Conservation (phyloP, 2,329 filamentous ascomycete genomes). For the Sporothrix brunneoviolacea region DNA sequence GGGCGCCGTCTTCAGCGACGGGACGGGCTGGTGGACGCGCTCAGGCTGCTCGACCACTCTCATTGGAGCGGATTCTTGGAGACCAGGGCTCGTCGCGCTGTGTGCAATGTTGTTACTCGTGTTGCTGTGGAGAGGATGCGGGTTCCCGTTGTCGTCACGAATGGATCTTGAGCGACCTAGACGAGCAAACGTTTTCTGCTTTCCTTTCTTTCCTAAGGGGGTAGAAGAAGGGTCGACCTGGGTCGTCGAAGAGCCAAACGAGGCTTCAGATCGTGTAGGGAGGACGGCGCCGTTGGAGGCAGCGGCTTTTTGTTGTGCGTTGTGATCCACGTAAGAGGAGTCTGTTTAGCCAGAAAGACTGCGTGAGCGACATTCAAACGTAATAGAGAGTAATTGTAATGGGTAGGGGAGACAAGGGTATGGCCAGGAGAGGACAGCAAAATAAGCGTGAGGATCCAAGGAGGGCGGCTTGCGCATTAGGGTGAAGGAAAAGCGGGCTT, state of each 20-base stretch:
- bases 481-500: not conserved
- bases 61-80: slow-evolving; percentile 17
- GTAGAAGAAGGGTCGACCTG: slow-evolving; percentile 7
- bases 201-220: slow-evolving; percentile 38
- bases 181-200: slow-evolving; percentile 49
- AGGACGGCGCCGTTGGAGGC: slow-evolving; percentile 21
- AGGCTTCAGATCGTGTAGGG: slow-evolving; percentile 48
- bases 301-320: slow-evolving; percentile 28
- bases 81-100: slow-evolving; percentile 16
- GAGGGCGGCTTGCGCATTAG: not conserved
- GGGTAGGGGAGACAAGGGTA: not conserved
- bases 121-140: slow-evolving; percentile 13
- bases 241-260: slow-evolving; percentile 38
- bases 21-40: slow-evolving; percentile 28
- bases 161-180: slow-evolving; percentile 46
- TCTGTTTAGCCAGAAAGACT: slow-evolving; percentile 20
- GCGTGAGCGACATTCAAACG: slow-evolving; percentile 8
- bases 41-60: slow-evolving; percentile 29
- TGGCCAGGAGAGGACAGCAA: not conserved
- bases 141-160: slow-evolving; percentile 34
- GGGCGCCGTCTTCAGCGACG: slow-evolving; percentile 55
- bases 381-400: not conserved
- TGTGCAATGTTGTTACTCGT: not conserved
- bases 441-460: not conserved
- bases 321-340: slow-evolving; percentile 15